Evolutionary conservation across 2,329 filamentous ascomycete genomes (phyloP), one percentile per base, ranked within the genome.

Genomic region (Fusarium chuoi): DNA sequence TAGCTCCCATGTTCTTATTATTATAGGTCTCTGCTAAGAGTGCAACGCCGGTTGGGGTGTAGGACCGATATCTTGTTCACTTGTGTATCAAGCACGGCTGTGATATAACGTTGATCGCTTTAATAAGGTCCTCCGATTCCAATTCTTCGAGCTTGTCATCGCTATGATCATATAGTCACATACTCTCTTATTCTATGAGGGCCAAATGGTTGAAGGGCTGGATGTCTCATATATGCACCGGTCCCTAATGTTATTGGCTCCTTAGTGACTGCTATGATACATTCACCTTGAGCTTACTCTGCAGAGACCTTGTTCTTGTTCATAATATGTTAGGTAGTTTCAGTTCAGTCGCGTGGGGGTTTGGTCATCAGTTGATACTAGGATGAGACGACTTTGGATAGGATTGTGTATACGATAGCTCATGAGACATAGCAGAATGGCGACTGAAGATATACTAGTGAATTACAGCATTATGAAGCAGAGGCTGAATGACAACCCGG

Each of bases 391-490:
- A 6, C 12, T 12, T 26, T n/a, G 15, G 6, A 22, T 28, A 36
- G 33, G 35, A 30, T 18, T 39, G 15, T 55, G 24, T 41, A n/a
- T n/a, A 55, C 51, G 24, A 63, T 24, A 26, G 22, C 18, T 52
- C 17, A 33, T 6, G 8, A 22, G n/a, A 65, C 8, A 36, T 30
- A 54, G 48, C 64, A 65, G 48, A 48, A 26, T 33, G 38, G 22
- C 20, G 26, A 42, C 22, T 39, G 18, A 46, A 73, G 71, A 80
- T 82, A 83, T 78, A 83, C 79, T 84, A 83, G 77, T 82, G 81
- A 82, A 85, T 84, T 85, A 85, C 82, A 84, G 80, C 79, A 82
- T 82, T 82, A 84, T 79, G 81, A 82, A 83, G 79, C 79, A 81
- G 78, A 83, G 80, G 81, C 81, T 77, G 79, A 79, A 80, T 79